A percentile compares a stretch with the other conserved stretches of the same genome.
Conservation (phyloP, 257 asterid genomes). For the Fraxinus excelsior region DNA sequence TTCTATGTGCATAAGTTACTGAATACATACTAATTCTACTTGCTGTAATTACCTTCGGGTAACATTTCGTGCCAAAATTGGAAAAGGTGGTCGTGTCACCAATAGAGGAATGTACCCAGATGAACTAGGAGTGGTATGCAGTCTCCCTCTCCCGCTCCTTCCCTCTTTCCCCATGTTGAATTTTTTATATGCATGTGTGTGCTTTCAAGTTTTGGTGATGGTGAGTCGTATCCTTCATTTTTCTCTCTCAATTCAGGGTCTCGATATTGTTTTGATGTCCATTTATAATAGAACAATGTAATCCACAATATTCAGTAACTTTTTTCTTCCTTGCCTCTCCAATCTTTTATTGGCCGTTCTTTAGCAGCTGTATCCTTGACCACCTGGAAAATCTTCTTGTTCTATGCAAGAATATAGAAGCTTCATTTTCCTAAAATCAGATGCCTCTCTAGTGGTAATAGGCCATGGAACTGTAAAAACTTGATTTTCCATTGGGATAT, state of each 20-base stretch:
- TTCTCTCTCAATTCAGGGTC: too few species aligned
- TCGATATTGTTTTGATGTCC: too few species aligned
- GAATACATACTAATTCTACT: slow-evolving; percentile 13
- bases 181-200: too few species aligned
- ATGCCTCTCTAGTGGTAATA: background rate
- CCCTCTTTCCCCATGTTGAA: too few species aligned
- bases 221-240: too few species aligned
- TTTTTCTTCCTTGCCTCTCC: too few species aligned
- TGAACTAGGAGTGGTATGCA: slow-evolving; percentile 91
- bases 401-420: background rate
- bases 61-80: slow-evolving; percentile 87
- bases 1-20: slow-evolving; percentile 10
- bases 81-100: slow-evolving; percentile 63
- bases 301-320: too few species aligned
- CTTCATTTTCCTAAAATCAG: background rate
- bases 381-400: background rate
- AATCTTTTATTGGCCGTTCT: background rate
- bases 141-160: too few species aligned
- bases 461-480: background rate
- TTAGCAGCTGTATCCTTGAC: background rate
- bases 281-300: too few species aligned
- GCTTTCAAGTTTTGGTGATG: too few species aligned
- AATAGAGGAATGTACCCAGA: slow-evolving; percentile 79
- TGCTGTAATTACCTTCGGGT: slow-evolving; percentile 47
- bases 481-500: background rate